Conservation (phyloP, 108 stramenopile species). For the Mediolabrus comicus region DNA sequence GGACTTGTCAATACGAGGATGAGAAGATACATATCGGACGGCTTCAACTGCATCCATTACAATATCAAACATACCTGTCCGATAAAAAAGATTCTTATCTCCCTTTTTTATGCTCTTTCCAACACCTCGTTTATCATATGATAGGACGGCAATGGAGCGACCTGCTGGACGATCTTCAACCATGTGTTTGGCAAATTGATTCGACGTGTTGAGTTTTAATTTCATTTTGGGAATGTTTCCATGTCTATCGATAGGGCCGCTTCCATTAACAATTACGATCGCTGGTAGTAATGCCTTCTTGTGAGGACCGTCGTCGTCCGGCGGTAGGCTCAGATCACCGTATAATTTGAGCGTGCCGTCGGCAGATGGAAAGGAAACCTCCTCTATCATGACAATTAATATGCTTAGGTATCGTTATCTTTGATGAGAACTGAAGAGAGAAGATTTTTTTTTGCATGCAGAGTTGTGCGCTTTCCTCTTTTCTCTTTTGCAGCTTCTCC, state of each 20-base stretch:
- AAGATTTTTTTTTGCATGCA: too few species aligned
- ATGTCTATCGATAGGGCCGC: constrained; percentile 42
- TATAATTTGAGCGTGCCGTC: constrained; percentile 5
- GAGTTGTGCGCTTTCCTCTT: too few species aligned
- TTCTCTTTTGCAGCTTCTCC: too few species aligned
- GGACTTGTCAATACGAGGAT: constrained; percentile 24
- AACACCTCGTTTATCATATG: constrained; percentile 44
- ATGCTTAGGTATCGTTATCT: too few species aligned
- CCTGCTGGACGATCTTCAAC: neutral
- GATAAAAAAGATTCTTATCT: constrained; percentile 34
- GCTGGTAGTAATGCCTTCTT: constrained; percentile 5
- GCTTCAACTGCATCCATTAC: constrained; percentile 41
- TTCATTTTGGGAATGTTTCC: constrained; percentile 26
- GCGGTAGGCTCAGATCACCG: constrained; percentile 25
- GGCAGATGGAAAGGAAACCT: constrained; percentile 22
- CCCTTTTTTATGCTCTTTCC: constrained; percentile 25
- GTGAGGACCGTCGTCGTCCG: neutral
- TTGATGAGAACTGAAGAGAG: too few species aligned
- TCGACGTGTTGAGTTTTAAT: constrained; percentile 30
- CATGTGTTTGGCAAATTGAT: constrained; percentile 30
- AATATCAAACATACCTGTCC: constrained; percentile 35
- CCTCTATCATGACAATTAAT: neutral
- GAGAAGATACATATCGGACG: constrained; percentile 14
- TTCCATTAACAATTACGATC: constrained; percentile 27
- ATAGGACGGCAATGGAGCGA: constrained; percentile 29